Percentiles rank a stretch among this genome's conserved stretches.
These are phyloP conservation scores for Typha latifolia DNA, from an alignment of 176 grass and related monocot species.

Conservation along the genomic window DNA sequence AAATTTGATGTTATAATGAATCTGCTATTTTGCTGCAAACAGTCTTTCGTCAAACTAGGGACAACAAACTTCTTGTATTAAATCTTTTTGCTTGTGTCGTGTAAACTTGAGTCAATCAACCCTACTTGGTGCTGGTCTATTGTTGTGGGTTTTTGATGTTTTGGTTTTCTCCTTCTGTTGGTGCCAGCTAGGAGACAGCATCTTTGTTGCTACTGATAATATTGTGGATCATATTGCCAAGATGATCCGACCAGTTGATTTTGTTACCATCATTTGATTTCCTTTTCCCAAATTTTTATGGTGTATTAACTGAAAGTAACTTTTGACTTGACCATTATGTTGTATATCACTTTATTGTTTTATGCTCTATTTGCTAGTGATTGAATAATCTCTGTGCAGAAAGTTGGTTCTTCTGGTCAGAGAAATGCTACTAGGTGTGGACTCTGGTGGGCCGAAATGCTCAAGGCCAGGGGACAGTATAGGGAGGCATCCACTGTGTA, in stretches of 20 bases:
- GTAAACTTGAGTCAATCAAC: too few species aligned
- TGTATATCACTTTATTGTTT: neutral
- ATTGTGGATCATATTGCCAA: too few species aligned
- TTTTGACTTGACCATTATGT: neutral
- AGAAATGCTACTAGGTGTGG: slow-evolving; percentile 96
- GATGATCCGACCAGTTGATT: neutral
- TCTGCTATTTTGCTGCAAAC: too few species aligned
- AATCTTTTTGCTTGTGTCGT: too few species aligned
- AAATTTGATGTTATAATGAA: too few species aligned
- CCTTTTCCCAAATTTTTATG: neutral
- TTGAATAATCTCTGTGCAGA: slow-evolving; percentile 42
- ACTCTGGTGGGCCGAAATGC: slow-evolving; percentile 98
- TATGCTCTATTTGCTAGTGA: neutral
- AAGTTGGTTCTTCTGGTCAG: slow-evolving; percentile 66
- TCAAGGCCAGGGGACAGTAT: slow-evolving; percentile 71
- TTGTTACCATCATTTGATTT: neutral
- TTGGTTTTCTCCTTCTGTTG: too few species aligned
- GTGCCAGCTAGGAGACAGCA: too few species aligned
- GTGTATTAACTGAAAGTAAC: neutral
- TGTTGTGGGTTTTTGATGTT: too few species aligned
- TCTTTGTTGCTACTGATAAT: neutral
- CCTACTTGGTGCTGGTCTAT: too few species aligned
- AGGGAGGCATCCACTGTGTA: slow-evolving; percentile 81
- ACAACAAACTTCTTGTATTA: too few species aligned
- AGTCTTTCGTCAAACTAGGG: too few species aligned